A percentile compares a stretch with the other conserved stretches of the same genome.
Conservation (phyloP, 2,329 filamentous ascomycete genomes). For the Aspergillus versicolor region DNA sequence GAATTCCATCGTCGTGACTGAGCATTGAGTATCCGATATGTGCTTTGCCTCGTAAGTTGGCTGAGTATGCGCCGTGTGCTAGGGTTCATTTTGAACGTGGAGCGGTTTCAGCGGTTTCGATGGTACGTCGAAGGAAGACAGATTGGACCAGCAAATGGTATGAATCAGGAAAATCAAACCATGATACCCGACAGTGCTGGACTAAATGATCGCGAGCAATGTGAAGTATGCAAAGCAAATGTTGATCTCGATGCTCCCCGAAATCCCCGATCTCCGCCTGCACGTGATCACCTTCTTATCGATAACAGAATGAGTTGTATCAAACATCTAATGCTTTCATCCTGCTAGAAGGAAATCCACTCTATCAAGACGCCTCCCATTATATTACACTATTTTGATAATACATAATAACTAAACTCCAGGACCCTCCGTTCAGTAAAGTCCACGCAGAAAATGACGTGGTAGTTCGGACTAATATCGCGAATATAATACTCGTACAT, state of each 20-base stretch:
- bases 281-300: constrained; percentile 13
- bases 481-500: background rate
- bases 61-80: constrained; percentile 28
- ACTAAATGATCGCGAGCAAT: background rate
- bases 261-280: constrained; percentile 4
- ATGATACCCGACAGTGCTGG: background rate
- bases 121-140: background rate
- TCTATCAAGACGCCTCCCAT: background rate
- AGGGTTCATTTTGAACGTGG: constrained; percentile 26
- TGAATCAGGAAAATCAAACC: background rate
- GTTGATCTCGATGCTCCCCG: background rate
- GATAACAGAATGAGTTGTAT: background rate
- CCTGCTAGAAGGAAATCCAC: background rate
- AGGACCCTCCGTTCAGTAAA: background rate
- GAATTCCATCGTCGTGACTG: constrained; percentile 32
- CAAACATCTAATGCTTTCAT: background rate
- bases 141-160: background rate
- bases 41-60: constrained; percentile 24
- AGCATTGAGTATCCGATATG: constrained; percentile 15
- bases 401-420: background rate
- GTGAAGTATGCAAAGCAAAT: background rate
- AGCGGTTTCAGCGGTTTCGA: background rate
- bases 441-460: background rate
- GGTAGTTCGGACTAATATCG: background rate
- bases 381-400: background rate